These are phyloP conservation scores for Fraxinus americana DNA, from an alignment of 257 asterid genomes.

Conservation along the genomic window DNA sequence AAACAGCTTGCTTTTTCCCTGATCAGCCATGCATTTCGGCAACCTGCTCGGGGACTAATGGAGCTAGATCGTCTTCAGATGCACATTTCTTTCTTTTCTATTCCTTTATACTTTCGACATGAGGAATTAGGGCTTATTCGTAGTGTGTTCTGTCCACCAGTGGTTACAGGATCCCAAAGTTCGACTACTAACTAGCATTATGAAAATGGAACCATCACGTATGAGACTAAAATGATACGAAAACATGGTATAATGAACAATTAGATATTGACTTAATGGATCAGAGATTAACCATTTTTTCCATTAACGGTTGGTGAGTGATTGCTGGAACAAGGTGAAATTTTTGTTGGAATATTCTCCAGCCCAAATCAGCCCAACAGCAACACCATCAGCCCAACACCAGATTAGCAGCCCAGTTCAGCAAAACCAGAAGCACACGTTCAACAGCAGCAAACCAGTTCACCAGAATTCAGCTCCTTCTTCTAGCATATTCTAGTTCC, in stretches of 20 bases:
- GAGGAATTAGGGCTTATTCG: not conserved
- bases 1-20: constrained; percentile 60
- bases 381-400: too few species aligned
- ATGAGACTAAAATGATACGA: not conserved
- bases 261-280: not conserved
- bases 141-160: not conserved
- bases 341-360: too few species aligned
- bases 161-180: not conserved
- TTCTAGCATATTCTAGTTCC: too few species aligned
- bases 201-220: not conserved
- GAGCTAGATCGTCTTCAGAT: constrained; percentile 22
- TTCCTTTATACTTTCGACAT: not conserved
- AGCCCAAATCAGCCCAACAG: too few species aligned
- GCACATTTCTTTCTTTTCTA: not conserved
- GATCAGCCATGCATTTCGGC: constrained; percentile 33
- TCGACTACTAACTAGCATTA: not conserved
- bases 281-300: not conserved
- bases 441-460: too few species aligned
- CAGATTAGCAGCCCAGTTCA: too few species aligned
- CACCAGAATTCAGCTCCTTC: too few species aligned
- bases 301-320: not conserved
- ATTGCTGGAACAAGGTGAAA: not conserved
- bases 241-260: not conserved
- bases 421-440: too few species aligned
- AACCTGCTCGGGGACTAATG: constrained; percentile 35